Percentiles rank a stretch among this genome's conserved stretches.
Evolutionary conservation across 345 rosid genomes (phyloP).

Genomic region (Leavenworthia alabamica): DNA sequence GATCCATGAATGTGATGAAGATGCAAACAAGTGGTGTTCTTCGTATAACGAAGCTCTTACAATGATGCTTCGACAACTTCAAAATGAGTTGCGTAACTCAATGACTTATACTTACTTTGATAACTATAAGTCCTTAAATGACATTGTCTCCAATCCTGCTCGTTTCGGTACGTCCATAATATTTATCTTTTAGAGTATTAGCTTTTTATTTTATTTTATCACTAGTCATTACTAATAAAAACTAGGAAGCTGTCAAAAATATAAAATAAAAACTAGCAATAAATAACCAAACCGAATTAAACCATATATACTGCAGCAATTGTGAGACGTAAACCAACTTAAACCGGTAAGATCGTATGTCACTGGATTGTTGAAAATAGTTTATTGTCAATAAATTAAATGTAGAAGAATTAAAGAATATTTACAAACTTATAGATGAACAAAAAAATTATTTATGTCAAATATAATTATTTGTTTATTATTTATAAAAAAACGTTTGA

Average conservation of each 20-base stretch:
- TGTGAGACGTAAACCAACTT: background rate
- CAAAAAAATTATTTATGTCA: background rate
- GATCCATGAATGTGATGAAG: slow-evolving; percentile 38
- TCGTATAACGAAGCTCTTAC: slow-evolving; percentile 41
- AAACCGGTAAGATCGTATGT: background rate
- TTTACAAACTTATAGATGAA: background rate
- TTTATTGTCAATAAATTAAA: background rate
- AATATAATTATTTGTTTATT: background rate
- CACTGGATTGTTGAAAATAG: background rate
- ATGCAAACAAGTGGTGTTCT: slow-evolving; percentile 34
- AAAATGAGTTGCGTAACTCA: slow-evolving; percentile 34
- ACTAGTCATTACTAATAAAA: background rate
- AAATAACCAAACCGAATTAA: background rate
- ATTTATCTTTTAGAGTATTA: background rate
- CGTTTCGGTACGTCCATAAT: slow-evolving; percentile 34
- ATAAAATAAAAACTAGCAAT: background rate
- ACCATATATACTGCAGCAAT: background rate
- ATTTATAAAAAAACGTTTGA: background rate
- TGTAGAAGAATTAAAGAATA: background rate
- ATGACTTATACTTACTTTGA: slow-evolving; percentile 52
- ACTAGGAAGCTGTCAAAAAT: background rate
- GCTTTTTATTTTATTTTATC: background rate
- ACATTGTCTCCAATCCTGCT: slow-evolving; percentile 44
- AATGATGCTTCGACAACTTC: slow-evolving; percentile 36
- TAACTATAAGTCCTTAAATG: slow-evolving; percentile 34